These are phyloP conservation scores for Dactylis glomerata DNA, from an alignment of 176 grass and related monocot species.

Conservation along the genomic window DNA sequence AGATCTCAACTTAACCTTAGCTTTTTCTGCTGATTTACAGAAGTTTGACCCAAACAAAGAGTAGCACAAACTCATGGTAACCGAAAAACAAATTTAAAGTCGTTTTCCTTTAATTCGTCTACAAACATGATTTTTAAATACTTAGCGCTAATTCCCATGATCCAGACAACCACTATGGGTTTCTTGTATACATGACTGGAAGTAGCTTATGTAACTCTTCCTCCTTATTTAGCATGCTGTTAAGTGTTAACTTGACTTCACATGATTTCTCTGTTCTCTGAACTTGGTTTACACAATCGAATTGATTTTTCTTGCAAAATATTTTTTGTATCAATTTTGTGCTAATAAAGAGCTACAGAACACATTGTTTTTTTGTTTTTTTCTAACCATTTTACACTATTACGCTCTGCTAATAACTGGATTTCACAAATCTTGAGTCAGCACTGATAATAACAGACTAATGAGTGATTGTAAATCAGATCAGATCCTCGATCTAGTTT, in stretches of 20 bases:
- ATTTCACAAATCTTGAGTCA: background rate
- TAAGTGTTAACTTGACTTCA: background rate
- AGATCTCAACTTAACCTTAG: too few relatives aligned
- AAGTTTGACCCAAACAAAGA: too few relatives aligned
- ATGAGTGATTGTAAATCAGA: slow-evolving; percentile 1
- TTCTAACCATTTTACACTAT: background rate
- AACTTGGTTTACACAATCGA: background rate
- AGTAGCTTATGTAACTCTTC: background rate
- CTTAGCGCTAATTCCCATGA: too few relatives aligned
- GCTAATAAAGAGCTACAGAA: background rate
- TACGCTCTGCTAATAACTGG: background rate
- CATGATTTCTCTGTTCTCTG: background rate
- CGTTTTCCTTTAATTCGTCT: too few relatives aligned
- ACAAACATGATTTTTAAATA: too few relatives aligned
- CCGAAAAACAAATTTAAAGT: too few relatives aligned
- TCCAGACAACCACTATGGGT: too few relatives aligned
- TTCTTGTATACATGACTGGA: background rate
- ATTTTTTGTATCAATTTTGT: background rate
- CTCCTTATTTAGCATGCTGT: background rate
- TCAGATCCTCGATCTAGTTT: background rate
- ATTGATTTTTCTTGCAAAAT: background rate
- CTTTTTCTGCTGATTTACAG: too few relatives aligned
- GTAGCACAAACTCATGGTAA: too few relatives aligned
- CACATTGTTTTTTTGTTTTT: background rate
- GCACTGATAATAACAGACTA: background rate